phyloP scores from a whole-genome alignment of 2,329 filamentous ascomycete genomes.

The Aureobasidium sp. region DNA sequence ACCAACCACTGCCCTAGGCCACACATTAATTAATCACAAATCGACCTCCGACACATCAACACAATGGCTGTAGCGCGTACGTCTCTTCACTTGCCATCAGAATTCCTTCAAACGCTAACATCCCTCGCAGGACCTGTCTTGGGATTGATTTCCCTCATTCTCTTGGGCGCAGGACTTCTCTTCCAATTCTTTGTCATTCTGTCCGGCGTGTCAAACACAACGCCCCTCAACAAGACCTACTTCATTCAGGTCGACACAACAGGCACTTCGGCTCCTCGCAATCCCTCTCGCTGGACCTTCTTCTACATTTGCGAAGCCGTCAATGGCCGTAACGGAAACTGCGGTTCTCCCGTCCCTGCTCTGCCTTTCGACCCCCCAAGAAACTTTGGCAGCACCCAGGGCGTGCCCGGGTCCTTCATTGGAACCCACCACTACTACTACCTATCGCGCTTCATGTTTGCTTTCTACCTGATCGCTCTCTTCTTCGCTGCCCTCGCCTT shows the following conservation, averaged over 20 bases:
- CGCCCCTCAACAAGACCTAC: conserved; percentile 65
- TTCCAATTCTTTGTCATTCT: conserved; percentile 60
- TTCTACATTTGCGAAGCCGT: conserved; percentile 69
- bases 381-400: conserved; percentile 51
- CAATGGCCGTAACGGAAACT: conserved; percentile 50
- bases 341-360: conserved; percentile 52
- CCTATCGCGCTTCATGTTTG: conserved; percentile 86
- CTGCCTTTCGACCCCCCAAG: conserved; percentile 55
- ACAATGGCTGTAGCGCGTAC: conserved; percentile 17
- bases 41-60: not conserved
- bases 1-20: not conserved
- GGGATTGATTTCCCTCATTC: conserved; percentile 50
- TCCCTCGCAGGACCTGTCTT: conserved; percentile 33
- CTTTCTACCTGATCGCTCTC: conserved; percentile 77
- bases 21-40: not conserved
- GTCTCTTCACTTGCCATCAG: conserved; percentile 28
- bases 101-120: conserved; percentile 21
- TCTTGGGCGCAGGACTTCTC: conserved; percentile 54
- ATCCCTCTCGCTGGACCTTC: conserved; percentile 77
- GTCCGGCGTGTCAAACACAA: conserved; percentile 45
- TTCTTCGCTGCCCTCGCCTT: conserved; percentile 67
- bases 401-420: conserved; percentile 47
- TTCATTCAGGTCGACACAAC: conserved; percentile 75
- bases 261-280: conserved; percentile 49
- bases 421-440: conserved; percentile 64